phyloP scores from a whole-genome alignment of 2,329 filamentous ascomycete species.

The Hypomyces rosellus region DNA sequence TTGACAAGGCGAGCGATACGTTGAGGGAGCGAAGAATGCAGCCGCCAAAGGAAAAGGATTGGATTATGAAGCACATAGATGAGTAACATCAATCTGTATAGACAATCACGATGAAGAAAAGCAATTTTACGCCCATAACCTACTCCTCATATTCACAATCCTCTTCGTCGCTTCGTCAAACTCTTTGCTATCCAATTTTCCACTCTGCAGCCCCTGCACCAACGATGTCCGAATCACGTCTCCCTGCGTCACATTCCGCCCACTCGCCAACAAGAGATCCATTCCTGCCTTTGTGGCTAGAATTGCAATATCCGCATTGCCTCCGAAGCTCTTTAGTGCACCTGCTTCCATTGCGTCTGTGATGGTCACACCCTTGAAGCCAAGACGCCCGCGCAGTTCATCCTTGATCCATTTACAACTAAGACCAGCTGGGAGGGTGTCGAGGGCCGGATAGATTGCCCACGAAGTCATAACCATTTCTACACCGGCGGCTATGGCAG shows the following conservation, averaged over 20 bases:
- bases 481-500: constrained; percentile 11
- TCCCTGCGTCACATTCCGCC: constrained; percentile 14
- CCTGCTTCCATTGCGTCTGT: constrained; percentile 17
- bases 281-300: constrained; percentile 14
- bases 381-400: constrained; percentile 14
- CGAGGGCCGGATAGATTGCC: no score
- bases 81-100: no score
- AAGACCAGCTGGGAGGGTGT: constrained; percentile 5
- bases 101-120: no score
- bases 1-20: no score
- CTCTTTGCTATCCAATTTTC: no score
- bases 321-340: constrained; percentile 9
- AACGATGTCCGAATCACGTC: constrained; percentile 12
- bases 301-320: constrained; percentile 5
- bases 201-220: constrained; percentile 6
- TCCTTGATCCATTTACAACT: constrained; percentile 15
- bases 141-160: constrained; percentile 10
- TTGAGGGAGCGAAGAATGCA: no score
- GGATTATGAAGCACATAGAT: no score
- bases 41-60: no score
- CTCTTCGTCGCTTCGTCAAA: no score
- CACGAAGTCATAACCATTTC: constrained; percentile 14
- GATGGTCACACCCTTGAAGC: constrained; percentile 15
- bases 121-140: background rate
- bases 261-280: constrained; percentile 15